A percentile compares a stretch with the other conserved stretches of the same genome.
These are phyloP conservation scores for Osmanthus fragrans DNA, from an alignment of 257 asterid genomes.

Conservation along the genomic window DNA sequence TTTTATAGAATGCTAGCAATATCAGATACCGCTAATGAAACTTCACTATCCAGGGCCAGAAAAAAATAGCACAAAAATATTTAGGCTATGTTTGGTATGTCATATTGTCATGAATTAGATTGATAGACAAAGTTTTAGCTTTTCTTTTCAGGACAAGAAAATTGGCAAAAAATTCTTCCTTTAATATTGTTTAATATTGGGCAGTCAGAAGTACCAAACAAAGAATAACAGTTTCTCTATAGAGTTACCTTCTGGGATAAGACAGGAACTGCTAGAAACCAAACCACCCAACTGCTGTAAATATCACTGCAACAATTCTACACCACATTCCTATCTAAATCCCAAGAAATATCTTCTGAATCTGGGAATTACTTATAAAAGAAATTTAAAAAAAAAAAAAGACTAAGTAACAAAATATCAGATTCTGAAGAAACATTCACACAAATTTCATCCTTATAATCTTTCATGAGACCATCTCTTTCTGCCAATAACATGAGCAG, in stretches of 20 bases:
- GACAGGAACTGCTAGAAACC: constrained; percentile 21
- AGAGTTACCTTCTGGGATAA: too few relatives aligned
- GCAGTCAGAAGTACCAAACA: not conserved
- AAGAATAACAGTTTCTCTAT: not conserved
- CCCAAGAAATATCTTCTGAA: constrained; percentile 22
- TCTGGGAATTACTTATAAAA: not conserved
- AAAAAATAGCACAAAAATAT: constrained; percentile 18
- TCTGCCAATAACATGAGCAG: not conserved
- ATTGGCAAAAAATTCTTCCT: not conserved
- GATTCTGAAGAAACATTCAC: not conserved
- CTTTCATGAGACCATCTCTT: not conserved
- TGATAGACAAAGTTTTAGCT: not conserved
- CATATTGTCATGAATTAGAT: not conserved
- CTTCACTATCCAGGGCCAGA: not conserved
- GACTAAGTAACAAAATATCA: not conserved
- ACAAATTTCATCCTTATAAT: not conserved
- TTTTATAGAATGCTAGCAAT: constrained; percentile 6
- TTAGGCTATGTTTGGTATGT: not conserved
- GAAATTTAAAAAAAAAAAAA: not conserved
- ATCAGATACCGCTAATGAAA: constrained; percentile 14
- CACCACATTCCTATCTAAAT: constrained; percentile 46
- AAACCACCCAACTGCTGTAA: constrained; percentile 16
- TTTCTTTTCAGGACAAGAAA: not conserved
- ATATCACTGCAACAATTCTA: constrained; percentile 34
- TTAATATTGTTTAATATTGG: not conserved